These are phyloP conservation scores for Adenanthera pavonina DNA, from an alignment of 306 rosid genomes.

Conservation along the genomic window DNA sequence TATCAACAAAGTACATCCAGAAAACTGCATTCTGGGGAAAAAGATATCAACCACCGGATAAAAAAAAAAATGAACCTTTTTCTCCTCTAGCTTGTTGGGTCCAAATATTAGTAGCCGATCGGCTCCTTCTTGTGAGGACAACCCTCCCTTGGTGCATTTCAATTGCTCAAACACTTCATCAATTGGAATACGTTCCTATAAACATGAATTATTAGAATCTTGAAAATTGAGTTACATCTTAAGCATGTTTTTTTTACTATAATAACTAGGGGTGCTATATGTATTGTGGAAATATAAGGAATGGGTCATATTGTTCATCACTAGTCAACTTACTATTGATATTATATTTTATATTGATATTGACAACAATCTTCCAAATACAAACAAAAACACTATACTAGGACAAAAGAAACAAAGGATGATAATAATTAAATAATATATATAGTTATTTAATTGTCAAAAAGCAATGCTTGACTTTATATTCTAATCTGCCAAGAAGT, in stretches of 20 bases:
- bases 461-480: background rate
- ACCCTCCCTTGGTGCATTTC: constrained; percentile 87
- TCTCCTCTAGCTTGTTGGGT: constrained; percentile 98
- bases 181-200: constrained; percentile 88
- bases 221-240: no score
- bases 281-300: no score
- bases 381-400: no score
- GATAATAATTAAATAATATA: background rate
- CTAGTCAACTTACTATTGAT: no score
- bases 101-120: constrained; percentile 88
- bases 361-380: no score
- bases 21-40: background rate
- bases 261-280: no score
- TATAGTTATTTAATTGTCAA: background rate
- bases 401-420: background rate
- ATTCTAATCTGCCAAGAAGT: background rate
- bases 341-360: no score
- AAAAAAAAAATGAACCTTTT: constrained; percentile 58
- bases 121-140: constrained; percentile 76
- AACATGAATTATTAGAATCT: constrained; percentile 33
- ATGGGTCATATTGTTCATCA: no score
- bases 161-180: constrained; percentile 91
- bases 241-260: no score
- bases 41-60: background rate
- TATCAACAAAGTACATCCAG: constrained; percentile 37